A percentile compares a stretch with the other conserved stretches of the same genome.
phyloP scores from a whole-genome alignment of 1,284 basidiomycete genomes.

The Kwoniella shivajii region DNA sequence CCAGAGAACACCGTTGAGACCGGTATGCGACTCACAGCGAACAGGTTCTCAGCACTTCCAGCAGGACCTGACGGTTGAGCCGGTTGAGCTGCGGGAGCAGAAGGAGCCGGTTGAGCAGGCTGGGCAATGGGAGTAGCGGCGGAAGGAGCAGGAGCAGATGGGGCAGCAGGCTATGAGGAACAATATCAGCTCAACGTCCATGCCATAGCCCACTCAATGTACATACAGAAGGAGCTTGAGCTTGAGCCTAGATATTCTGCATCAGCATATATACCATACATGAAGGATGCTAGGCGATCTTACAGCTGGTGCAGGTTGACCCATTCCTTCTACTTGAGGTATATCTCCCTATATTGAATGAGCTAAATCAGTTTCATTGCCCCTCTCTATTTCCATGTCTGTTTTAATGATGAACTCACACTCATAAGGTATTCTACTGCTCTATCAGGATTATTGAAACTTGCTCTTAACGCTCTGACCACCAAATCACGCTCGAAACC shows the following conservation, averaged over 20 bases:
- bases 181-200: not conserved
- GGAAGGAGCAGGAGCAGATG: constrained; percentile 46
- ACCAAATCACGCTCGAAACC: constrained; percentile 89
- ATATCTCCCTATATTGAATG: constrained; percentile 44
- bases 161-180: constrained; percentile 42
- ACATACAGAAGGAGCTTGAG: constrained; percentile 2
- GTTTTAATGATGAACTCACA: constrained; percentile 59
- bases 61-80: constrained; percentile 51
- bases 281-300: not conserved
- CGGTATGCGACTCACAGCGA: constrained; percentile 42
- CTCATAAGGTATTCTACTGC: constrained; percentile 97
- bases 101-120: constrained; percentile 46
- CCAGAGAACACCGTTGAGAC: not conserved
- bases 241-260: not conserved
- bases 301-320: constrained; percentile 18
- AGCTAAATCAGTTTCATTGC: no score
- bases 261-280: not conserved
- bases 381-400: no score
- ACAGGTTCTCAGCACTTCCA: constrained; percentile 55
- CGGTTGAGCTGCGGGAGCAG: constrained; percentile 52
- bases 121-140: constrained; percentile 26
- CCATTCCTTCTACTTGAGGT: constrained; percentile 36
- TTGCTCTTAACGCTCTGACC: constrained; percentile 82
- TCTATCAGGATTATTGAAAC: constrained; percentile 97
- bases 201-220: not conserved